Conservation (phyloP, 495 filamentous ascomycete species). For the Pseudevernia furfuracea region DNA sequence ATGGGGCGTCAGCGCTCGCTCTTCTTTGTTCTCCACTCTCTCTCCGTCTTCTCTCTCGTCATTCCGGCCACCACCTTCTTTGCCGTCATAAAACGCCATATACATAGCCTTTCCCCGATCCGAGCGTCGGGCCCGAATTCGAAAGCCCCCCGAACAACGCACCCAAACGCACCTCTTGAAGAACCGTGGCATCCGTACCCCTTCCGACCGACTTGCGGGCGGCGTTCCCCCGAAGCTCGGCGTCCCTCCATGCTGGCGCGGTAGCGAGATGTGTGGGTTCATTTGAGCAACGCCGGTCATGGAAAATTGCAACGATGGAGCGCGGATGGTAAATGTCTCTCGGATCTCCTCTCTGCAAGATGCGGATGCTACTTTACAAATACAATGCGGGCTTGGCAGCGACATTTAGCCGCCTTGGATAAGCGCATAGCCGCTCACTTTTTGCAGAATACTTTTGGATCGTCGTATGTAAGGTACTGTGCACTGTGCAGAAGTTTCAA, state of each 20-base stretch:
- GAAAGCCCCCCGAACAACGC: no score
- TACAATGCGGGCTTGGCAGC: background rate
- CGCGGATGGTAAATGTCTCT: background rate
- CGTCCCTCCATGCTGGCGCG: slow-evolving; percentile 50
- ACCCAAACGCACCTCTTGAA: slow-evolving; percentile 41
- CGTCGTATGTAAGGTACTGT: no score
- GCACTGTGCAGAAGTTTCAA: no score
- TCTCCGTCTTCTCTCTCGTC: background rate
- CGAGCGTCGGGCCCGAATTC: no score
- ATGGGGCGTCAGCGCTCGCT: background rate
- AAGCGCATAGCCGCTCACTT: background rate
- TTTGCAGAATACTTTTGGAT: no score
- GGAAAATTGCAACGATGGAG: background rate
- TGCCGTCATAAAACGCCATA: no score
- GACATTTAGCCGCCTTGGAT: background rate
- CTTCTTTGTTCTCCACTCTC: no score
- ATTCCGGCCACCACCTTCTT: accelerated
- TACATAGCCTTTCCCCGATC: no score
- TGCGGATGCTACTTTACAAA: background rate
- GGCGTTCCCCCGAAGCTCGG: slow-evolving; percentile 47
- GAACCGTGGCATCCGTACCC: slow-evolving; percentile 50
- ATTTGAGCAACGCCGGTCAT: slow-evolving; percentile 29
- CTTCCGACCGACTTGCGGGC: slow-evolving; percentile 42
- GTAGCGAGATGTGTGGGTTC: slow-evolving; percentile 58
- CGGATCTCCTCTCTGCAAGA: background rate